These are phyloP conservation scores for Paraglomus occultum DNA, from an alignment of 192 early-diverging fungal genomes.

Conservation along the genomic window DNA sequence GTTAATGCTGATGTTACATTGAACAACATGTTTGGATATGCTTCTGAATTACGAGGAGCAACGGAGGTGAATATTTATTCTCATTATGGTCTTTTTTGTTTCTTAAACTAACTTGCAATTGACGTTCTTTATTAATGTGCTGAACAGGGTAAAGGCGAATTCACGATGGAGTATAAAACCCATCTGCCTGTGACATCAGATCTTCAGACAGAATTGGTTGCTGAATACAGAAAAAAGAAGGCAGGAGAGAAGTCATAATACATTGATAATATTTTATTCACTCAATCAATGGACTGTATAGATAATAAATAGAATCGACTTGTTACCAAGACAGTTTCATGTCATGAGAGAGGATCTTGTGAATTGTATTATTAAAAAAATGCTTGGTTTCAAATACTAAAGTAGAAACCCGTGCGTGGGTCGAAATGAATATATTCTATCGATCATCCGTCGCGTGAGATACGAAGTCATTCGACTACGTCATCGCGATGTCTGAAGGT, in stretches of 20 bases:
- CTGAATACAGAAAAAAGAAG: constrained; percentile 79
- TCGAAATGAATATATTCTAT: no score
- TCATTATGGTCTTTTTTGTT: background rate
- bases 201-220: constrained; percentile 84
- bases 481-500: no score
- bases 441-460: no score
- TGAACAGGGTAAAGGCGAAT: constrained; percentile 93
- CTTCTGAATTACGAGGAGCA: constrained; percentile 87
- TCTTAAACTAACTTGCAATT: background rate
- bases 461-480: no score
- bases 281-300: no score
- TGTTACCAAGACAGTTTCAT: no score
- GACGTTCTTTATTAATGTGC: constrained; percentile 15
- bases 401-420: no score
- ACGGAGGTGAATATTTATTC: constrained; percentile 44
- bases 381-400: no score
- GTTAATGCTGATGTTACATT: constrained; percentile 86
- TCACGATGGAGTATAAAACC: constrained; percentile 94
- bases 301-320: no score
- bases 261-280: no score
- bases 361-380: no score
- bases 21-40: constrained; percentile 99
- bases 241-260: constrained; percentile 36
- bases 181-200: constrained; percentile 76
- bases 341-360: no score